Percentiles rank a stretch among this genome's conserved stretches.
phyloP scores from a whole-genome alignment of 305 asterid genomes.

The Andrographis paniculata region DNA sequence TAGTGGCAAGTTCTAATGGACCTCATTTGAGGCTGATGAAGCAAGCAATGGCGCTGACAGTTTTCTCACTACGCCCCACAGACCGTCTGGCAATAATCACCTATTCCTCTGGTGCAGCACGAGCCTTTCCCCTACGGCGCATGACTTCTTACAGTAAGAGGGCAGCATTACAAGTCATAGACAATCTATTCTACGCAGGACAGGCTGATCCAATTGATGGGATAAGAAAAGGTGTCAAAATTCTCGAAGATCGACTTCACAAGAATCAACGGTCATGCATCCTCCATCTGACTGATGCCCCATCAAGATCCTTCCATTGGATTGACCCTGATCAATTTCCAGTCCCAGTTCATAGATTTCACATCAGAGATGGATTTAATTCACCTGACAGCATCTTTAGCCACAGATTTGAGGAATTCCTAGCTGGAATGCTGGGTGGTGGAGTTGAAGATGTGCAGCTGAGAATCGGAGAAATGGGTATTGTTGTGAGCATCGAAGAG shows the following conservation, averaged over 20 bases:
- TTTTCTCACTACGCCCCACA: constrained; percentile 57
- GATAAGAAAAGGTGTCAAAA: constrained; percentile 70
- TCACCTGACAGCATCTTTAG: constrained; percentile 54
- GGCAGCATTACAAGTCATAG: constrained; percentile 64
- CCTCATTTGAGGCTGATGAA: constrained; percentile 86
- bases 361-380: constrained; percentile 54
- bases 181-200: constrained; percentile 59
- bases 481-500: constrained; percentile 56
- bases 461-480: constrained; percentile 46
- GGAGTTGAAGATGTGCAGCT: constrained; percentile 52
- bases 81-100: constrained; percentile 80
- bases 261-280: constrained; percentile 57
- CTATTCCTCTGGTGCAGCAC: constrained; percentile 69
- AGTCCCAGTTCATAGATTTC: constrained; percentile 43
- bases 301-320: constrained; percentile 49
- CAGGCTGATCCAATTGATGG: constrained; percentile 76
- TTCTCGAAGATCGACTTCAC: constrained; percentile 69
- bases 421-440: constrained; percentile 62
- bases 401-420: constrained; percentile 80
- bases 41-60: constrained; percentile 80
- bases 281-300: constrained; percentile 58
- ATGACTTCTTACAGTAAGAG: constrained; percentile 79
- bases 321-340: constrained; percentile 40
- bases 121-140: constrained; percentile 68
- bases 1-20: constrained; percentile 75